Evolutionary conservation across 805 yeast genomes (phyloP).

Genomic region (Sugiyamaella chiloensis): DNA sequence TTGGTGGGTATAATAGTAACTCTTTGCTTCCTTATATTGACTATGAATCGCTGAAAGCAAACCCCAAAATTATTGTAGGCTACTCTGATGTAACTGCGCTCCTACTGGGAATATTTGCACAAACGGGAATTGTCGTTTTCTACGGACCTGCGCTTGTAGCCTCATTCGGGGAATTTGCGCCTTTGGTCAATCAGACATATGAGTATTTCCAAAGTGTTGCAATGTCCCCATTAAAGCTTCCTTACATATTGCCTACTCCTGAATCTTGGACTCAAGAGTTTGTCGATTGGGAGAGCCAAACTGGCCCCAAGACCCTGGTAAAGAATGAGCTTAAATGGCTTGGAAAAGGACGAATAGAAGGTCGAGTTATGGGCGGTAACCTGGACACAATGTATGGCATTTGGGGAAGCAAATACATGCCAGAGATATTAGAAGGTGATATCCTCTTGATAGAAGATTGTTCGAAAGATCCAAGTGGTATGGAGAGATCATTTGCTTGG

Average conservation of each 20-base stretch:
- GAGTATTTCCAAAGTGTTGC: not conserved
- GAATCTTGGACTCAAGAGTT: not conserved
- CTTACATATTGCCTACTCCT: not conserved
- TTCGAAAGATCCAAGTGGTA: not conserved
- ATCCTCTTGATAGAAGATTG: not conserved
- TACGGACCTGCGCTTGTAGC: slow-evolving; percentile 2
- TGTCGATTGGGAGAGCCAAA: not conserved
- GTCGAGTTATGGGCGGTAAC: not conserved
- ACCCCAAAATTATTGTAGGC: slow-evolving; percentile 1
- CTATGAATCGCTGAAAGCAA: not conserved
- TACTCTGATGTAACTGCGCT: slow-evolving; percentile 2
- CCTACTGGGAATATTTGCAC: not conserved
- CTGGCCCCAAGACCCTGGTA: not conserved
- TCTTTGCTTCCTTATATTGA: not conserved
- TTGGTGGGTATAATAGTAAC: slow-evolving; percentile 1
- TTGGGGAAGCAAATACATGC: slow-evolving; percentile 1
- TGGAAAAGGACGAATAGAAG: not conserved
- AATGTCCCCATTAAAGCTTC: not conserved
- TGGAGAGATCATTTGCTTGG: slow-evolving; percentile 4
- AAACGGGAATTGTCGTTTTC: not conserved
- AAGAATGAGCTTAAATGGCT: not conserved
- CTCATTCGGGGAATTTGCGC: slow-evolving; percentile 1
- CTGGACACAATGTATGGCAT: slow-evolving; percentile 2
- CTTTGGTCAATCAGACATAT: not conserved
- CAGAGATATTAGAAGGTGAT: not conserved